phyloP scores from a whole-genome alignment of 768 basidiomycete species.

The Arthromyces matolae region DNA sequence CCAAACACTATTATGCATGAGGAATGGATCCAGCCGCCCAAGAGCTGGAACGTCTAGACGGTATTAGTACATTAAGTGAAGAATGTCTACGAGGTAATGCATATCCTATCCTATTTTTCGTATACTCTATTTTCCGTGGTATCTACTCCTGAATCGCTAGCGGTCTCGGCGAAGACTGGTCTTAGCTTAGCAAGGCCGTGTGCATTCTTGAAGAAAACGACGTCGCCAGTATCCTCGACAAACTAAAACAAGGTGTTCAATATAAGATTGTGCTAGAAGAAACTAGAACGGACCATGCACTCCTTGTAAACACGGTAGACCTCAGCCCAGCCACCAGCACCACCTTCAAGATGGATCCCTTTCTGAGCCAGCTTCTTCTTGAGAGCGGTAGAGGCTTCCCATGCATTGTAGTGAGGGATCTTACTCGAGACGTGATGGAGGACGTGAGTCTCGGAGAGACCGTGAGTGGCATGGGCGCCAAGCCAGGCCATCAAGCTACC shows the following conservation, averaged over 20 bases:
- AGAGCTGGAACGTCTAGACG: conserved; percentile 11
- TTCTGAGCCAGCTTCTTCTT: conserved; percentile 67
- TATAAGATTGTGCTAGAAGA: background rate
- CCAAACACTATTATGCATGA: background rate
- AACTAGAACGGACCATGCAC: conserved; percentile 56
- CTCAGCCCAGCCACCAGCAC: conserved; percentile 78
- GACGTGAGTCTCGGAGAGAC: conserved; percentile 93
- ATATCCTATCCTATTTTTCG: no score
- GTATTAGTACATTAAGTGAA: conserved; percentile 2
- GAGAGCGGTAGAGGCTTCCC: conserved; percentile 88
- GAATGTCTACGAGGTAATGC: conserved; percentile 9
- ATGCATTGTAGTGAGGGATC: conserved; percentile 93
- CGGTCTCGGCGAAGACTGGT: conserved; percentile 61
- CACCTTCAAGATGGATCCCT: conserved; percentile 62
- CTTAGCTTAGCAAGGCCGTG: conserved; percentile 69
- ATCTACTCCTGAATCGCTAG: conserved; percentile 53
- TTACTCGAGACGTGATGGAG: conserved; percentile 90
- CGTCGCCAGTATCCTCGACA: conserved; percentile 90
- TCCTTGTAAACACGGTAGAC: conserved; percentile 71
- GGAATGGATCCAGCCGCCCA: background rate
- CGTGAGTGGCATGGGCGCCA: conserved; percentile 81
- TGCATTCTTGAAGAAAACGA: conserved; percentile 90
- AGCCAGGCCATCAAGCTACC: conserved; percentile 82
- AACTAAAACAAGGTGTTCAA: conserved; percentile 41
- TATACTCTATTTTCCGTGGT: conserved; percentile 36